Evolutionary conservation across 768 basidiomycete species (phyloP).

Genomic region (Kwoniella shandongensis): DNA sequence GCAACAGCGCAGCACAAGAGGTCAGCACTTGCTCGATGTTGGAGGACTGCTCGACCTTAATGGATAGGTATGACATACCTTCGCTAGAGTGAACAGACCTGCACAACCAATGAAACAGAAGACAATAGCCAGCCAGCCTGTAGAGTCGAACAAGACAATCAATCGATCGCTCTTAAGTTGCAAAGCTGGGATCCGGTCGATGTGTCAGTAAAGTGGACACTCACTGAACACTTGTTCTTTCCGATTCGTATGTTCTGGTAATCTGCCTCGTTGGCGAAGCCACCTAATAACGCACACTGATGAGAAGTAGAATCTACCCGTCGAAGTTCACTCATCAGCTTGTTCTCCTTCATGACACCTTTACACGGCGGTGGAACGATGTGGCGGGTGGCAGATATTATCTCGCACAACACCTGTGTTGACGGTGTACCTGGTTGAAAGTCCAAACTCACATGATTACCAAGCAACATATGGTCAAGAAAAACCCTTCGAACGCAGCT

Average conservation of each 20-base stretch:
- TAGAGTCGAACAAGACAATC: not conserved
- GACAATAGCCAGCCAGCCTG: constrained; percentile 46
- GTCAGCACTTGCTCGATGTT: no score
- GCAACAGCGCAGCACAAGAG: no score
- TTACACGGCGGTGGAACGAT: not conserved
- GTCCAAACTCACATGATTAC: constrained; percentile 6
- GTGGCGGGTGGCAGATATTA: no score
- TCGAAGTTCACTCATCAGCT: constrained; percentile 7
- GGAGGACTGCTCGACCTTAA: no score
- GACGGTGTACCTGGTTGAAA: no score
- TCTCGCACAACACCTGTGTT: no score
- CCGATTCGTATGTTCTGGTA: constrained; percentile 39
- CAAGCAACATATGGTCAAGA: constrained; percentile 25
- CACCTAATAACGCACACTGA: constrained; percentile 47
- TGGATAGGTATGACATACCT: no score
- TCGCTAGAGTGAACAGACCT: constrained; percentile 45
- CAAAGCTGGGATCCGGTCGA: no score
- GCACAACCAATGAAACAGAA: constrained; percentile 45
- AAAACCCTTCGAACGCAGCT: constrained; percentile 24
- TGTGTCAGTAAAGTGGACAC: no score
- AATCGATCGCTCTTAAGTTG: not conserved
- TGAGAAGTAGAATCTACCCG: constrained; percentile 46
- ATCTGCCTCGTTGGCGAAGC: constrained; percentile 50
- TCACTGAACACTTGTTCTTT: constrained; percentile 40
- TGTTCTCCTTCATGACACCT: not conserved